Percentiles rank a stretch among this genome's conserved stretches.
These are phyloP conservation scores for Eimeria sp. DNA, from an alignment of 169 alveolate genomes.

Conservation along the genomic window DNA sequence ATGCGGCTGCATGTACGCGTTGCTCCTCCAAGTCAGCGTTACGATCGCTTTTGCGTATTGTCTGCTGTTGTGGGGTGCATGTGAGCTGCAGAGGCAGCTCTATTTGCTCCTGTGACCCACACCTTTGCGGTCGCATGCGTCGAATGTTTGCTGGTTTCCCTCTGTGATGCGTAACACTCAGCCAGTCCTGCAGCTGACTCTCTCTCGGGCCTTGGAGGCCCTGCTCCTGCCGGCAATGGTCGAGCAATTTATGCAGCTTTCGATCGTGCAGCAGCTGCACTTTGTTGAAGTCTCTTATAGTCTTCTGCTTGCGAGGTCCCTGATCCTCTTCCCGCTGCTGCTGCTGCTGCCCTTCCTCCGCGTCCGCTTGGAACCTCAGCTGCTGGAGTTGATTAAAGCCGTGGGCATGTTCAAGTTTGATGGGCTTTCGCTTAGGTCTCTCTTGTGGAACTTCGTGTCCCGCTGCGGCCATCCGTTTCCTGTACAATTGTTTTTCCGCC, in stretches of 20 bases:
- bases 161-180: background rate
- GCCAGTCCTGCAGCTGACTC: constrained; percentile 36
- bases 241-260: background rate
- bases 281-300: constrained; percentile 19
- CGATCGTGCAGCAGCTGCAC: constrained; percentile 36
- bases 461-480: constrained; percentile 7
- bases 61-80: background rate
- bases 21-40: background rate
- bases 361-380: constrained; percentile 43
- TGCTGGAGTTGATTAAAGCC: constrained; percentile 77
- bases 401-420: constrained; percentile 33
- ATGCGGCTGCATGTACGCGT: background rate
- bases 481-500: constrained; percentile 19
- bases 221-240: constrained; percentile 2
- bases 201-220: constrained; percentile 32
- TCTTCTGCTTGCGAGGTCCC: constrained; percentile 56
- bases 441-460: constrained; percentile 25
- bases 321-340: constrained; percentile 30
- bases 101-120: background rate
- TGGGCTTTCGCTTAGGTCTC: constrained; percentile 12
- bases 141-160: background rate
- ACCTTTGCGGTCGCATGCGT: background rate
- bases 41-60: background rate
- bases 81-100: constrained; percentile 6
- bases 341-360: constrained; percentile 43